Percentiles rank a stretch among this genome's conserved stretches.
These are phyloP conservation scores for Leptodermis oblonga DNA, from an alignment of 257 asterid genomes.

Conservation along the genomic window DNA sequence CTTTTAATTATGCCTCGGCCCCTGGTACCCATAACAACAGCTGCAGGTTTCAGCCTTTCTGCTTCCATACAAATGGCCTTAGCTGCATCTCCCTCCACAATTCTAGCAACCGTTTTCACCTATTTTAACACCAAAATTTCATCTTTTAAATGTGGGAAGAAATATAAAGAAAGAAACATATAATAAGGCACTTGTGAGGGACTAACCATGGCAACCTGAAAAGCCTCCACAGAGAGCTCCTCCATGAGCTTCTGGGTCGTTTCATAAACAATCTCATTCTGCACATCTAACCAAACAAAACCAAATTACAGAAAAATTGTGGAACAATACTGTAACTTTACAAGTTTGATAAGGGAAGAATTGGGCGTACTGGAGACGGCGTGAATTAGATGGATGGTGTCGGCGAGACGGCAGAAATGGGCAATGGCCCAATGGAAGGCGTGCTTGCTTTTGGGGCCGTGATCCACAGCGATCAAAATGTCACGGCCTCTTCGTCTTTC, in stretches of 20 bases:
- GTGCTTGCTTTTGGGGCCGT: slow-evolving; percentile 87
- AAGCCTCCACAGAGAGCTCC: slow-evolving; percentile 78
- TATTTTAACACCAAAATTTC: slow-evolving; percentile 21
- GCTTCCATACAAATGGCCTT: slow-evolving; percentile 90
- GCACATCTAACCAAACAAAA: slow-evolving; percentile 31
- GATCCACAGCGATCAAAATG: slow-evolving; percentile 75
- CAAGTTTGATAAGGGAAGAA: neutral
- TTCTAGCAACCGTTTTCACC: slow-evolving; percentile 74
- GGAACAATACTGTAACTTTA: neutral
- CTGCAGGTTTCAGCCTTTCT: slow-evolving; percentile 83
- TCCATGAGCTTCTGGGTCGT: slow-evolving; percentile 68
- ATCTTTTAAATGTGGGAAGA: neutral
- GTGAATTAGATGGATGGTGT: slow-evolving; percentile 74
- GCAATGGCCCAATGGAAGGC: slow-evolving; percentile 92
- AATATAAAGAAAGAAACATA: neutral
- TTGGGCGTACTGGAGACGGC: slow-evolving; percentile 52
- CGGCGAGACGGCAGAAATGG: slow-evolving; percentile 88
- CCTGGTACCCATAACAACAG: slow-evolving; percentile 87
- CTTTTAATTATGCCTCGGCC: slow-evolving; percentile 77
- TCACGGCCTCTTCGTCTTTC: slow-evolving; percentile 91
- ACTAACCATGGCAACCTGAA: slow-evolving; percentile 83
- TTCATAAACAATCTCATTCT: slow-evolving; percentile 59
- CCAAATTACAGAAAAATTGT: too few relatives aligned
- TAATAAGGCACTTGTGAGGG: neutral
- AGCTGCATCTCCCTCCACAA: slow-evolving; percentile 96